phyloP scores from a whole-genome alignment of 2,329 filamentous ascomycete genomes.

The Plenodomus tracheiphilus region DNA sequence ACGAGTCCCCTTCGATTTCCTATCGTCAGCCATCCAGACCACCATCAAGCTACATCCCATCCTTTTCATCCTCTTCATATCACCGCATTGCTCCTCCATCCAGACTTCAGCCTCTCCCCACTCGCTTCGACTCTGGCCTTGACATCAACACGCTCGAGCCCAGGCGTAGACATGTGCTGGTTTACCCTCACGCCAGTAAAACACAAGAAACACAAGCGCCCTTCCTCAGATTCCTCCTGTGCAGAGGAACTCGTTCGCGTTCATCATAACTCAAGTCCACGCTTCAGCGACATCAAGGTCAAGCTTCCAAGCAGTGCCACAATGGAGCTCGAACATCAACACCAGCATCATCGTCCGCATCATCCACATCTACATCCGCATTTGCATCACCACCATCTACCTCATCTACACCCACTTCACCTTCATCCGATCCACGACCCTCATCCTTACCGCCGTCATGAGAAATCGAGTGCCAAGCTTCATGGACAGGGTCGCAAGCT shows the following conservation, averaged over 20 bases:
- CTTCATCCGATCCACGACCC: slow-evolving; percentile 25
- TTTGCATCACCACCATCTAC: slow-evolving; percentile 19
- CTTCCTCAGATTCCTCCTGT: slow-evolving; percentile 26
- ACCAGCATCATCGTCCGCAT: slow-evolving; percentile 10
- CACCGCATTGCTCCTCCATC: slow-evolving; percentile 29
- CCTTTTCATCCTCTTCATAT: slow-evolving; percentile 21
- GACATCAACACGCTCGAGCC: slow-evolving; percentile 5
- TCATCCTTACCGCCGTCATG: slow-evolving; percentile 14
- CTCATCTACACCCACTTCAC: slow-evolving; percentile 30
- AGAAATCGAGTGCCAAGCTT: slow-evolving; percentile 13
- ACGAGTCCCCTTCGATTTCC: slow-evolving; percentile 17
- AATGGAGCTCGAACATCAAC: slow-evolving; percentile 19
- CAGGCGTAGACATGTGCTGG: slow-evolving; percentile 33
- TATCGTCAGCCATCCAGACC: slow-evolving; percentile 20
- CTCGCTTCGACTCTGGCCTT: slow-evolving; percentile 19
- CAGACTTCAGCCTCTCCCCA: slow-evolving; percentile 21
- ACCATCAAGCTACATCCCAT: slow-evolving; percentile 23
- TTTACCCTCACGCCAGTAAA: slow-evolving; percentile 34
- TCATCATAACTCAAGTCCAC: slow-evolving; percentile 21
- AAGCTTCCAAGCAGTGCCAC: slow-evolving; percentile 22
- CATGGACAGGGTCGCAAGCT: slow-evolving; percentile 27
- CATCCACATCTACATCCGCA: slow-evolving; percentile 22
- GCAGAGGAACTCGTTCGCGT: slow-evolving; percentile 36
- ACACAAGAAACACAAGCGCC: slow-evolving; percentile 20
- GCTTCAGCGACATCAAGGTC: slow-evolving; percentile 27